phyloP scores from a whole-genome alignment of 805 yeast species.

The Jamesozyma jinghongensis region DNA sequence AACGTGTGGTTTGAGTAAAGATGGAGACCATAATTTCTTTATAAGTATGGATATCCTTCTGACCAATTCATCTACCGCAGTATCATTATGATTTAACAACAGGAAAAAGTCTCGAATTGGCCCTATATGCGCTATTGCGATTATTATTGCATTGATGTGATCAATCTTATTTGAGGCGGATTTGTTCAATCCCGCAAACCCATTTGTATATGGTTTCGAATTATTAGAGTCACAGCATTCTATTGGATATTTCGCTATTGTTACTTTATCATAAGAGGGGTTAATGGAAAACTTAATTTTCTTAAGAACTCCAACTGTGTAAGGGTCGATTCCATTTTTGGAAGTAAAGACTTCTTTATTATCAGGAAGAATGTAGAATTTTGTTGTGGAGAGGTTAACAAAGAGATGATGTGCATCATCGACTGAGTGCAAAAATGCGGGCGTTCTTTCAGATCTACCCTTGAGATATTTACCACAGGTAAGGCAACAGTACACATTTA shows the following conservation, averaged over 20 bases:
- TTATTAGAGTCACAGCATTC: conserved; percentile 35
- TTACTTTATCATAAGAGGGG: conserved; percentile 39
- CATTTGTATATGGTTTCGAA: conserved; percentile 44
- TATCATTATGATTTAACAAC: conserved; percentile 12
- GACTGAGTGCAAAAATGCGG: conserved; percentile 60
- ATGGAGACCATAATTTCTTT: conserved; percentile 56
- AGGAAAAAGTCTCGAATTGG: conserved; percentile 42
- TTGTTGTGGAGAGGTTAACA: conserved; percentile 43
- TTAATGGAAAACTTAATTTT: conserved; percentile 46
- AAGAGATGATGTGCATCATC: conserved; percentile 57
- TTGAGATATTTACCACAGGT: conserved; percentile 65
- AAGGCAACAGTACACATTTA: conserved; percentile 63
- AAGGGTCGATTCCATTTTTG: too few species aligned
- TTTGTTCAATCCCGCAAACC: conserved; percentile 58
- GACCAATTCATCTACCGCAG: conserved; percentile 30
- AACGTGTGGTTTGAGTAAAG: conserved; percentile 44
- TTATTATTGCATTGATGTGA: conserved; percentile 50
- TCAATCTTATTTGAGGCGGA: conserved; percentile 35
- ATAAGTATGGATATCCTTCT: conserved; percentile 38
- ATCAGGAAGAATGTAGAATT: conserved; percentile 57
- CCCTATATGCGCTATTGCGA: conserved; percentile 44
- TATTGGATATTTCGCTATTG: conserved; percentile 30
- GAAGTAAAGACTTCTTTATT: conserved; percentile 21
- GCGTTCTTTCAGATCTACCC: conserved; percentile 56
- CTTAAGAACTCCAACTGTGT: conserved; percentile 26